These are phyloP conservation scores for Monosporascus sp. DNA, from an alignment of 2,329 filamentous ascomycete genomes.

Conservation along the genomic window DNA sequence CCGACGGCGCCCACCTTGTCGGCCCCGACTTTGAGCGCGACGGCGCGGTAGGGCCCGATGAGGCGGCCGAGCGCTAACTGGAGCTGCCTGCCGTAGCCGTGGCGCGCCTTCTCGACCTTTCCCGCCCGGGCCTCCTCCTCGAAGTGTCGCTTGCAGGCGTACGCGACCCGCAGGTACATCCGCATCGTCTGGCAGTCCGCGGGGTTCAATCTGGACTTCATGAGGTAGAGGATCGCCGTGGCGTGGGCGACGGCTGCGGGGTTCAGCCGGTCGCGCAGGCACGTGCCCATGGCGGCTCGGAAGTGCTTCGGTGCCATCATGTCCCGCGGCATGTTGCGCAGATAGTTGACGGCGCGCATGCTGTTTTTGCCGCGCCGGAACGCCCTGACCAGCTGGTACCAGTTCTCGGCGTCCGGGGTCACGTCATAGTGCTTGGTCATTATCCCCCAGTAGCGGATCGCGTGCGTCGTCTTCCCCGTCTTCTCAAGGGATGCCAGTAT, in stretches of 20 bases:
- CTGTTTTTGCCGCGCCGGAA: conserved; percentile 64
- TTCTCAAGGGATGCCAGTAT: conserved; percentile 59
- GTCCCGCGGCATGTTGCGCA: conserved; percentile 47
- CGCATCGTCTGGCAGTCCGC: conserved; percentile 48
- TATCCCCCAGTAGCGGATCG: conserved; percentile 71
- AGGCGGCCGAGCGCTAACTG: conserved; percentile 43
- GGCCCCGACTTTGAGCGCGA: conserved; percentile 2
- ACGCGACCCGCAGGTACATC: conserved; percentile 51
- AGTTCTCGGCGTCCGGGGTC: conserved; percentile 66
- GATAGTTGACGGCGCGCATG: conserved; percentile 49
- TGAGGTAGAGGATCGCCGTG: conserved; percentile 57
- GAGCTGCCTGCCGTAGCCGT: conserved; percentile 45
- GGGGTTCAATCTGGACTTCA: conserved; percentile 39
- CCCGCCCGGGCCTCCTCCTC: conserved; percentile 21
- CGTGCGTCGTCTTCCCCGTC: conserved; percentile 55
- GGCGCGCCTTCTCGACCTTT: conserved; percentile 31
- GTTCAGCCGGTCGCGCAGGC: conserved; percentile 72
- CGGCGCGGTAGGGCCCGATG: conserved; percentile 40
- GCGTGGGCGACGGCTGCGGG: conserved; percentile 61
- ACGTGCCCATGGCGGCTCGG: conserved; percentile 67
- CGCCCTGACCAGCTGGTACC: conserved; percentile 61
- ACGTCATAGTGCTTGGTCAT: conserved; percentile 59
- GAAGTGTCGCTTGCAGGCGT: conserved; percentile 39
- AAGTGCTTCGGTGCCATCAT: conserved; percentile 50
- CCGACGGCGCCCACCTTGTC: conserved; percentile 15